Percentiles rank a stretch among this genome's conserved stretches.
Evolutionary conservation across 345 rosid genomes (phyloP).

Genomic region (Boechera divaricarpa): DNA sequence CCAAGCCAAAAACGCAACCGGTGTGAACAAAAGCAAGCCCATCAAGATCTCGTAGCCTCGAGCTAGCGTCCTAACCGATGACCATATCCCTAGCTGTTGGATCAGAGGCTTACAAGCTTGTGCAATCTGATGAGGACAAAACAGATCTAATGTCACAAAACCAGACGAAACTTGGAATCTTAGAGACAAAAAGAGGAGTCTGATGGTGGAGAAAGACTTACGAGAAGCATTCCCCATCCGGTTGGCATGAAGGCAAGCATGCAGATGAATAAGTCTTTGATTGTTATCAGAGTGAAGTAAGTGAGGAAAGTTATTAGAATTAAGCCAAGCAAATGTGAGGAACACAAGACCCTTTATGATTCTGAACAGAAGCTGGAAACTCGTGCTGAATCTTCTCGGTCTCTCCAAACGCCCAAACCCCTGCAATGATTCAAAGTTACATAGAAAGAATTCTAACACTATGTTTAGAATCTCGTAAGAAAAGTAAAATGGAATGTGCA

Average conservation of each 20-base stretch:
- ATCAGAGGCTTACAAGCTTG: constrained; percentile 81
- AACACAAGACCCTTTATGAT: constrained; percentile 75
- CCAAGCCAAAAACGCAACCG: constrained; percentile 91
- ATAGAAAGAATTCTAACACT: neutral
- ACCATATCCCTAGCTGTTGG: constrained; percentile 67
- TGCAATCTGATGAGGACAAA: constrained; percentile 58
- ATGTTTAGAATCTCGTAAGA: neutral
- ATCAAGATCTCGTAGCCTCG: constrained; percentile 73
- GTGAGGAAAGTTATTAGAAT: constrained; percentile 63
- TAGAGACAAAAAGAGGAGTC: neutral
- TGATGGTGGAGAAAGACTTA: constrained; percentile 45
- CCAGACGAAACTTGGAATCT: constrained; percentile 8
- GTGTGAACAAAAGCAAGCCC: constrained; percentile 84
- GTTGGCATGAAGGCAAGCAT: constrained; percentile 93
- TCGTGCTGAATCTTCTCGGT: constrained; percentile 69
- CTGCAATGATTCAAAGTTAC: constrained; percentile 50
- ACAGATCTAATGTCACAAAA: neutral
- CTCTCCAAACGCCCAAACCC: constrained; percentile 68
- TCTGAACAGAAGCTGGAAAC: constrained; percentile 76
- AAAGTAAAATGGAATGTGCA: neutral
- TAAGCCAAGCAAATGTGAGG: constrained; percentile 57
- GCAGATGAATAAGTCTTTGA: constrained; percentile 69
- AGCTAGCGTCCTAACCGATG: constrained; percentile 67
- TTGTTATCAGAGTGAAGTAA: constrained; percentile 70
- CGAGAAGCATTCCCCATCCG: constrained; percentile 92